Evolutionary conservation across 768 basidiomycete genomes (phyloP), one percentile per base, ranked within the genome.

Genomic region (Mycena amicta): DNA sequence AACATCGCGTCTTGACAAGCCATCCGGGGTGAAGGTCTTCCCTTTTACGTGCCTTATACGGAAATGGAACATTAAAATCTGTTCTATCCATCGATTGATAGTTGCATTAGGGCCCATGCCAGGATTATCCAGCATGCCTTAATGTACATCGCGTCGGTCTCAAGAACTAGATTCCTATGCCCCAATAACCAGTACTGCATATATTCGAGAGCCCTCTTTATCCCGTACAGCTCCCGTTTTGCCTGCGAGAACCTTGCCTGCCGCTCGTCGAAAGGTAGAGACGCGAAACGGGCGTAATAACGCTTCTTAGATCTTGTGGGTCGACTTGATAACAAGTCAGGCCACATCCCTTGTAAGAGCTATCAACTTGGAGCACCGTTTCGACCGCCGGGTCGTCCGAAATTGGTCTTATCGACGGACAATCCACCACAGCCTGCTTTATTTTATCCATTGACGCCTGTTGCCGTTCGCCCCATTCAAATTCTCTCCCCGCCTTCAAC

Each of bases 171-270:
- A 15, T 74, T 71, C 5, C 68, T 50, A 0, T 54, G 52, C 0
- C 70, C 68, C 1, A 67, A 58, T 1, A 72, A 23, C 58, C 59
- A 67, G 11, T 65, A 61, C 8, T 61, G 47, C 40, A 62, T 41
- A 0, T 29, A 55, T 4, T 63, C 41, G 0, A 75, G 30, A 0
- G 68, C 70, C 12, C 61, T 52, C 20, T 63, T 73, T 0, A 79
- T 29, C 0, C 79, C 74, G 45, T 70, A 80, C 0, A 80, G 55
- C 59, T 81, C 77, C 0, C 72, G 29, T 41, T 82, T 81, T 0
- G 75, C 68, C 49, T 79, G 77, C 0, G 75, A 76, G 52, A 69
- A 77, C 0, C 66, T 18, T 0, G 66, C 50, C 59, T 78, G 73
- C 0, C 70, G 29, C 0, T 71, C 70, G 27, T 76, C 77, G n/a